A percentile compares a stretch with the other conserved stretches of the same genome.
phyloP scores from a whole-genome alignment of 202 grass and related monocot species.

The Sporobolus alterniflorus region DNA sequence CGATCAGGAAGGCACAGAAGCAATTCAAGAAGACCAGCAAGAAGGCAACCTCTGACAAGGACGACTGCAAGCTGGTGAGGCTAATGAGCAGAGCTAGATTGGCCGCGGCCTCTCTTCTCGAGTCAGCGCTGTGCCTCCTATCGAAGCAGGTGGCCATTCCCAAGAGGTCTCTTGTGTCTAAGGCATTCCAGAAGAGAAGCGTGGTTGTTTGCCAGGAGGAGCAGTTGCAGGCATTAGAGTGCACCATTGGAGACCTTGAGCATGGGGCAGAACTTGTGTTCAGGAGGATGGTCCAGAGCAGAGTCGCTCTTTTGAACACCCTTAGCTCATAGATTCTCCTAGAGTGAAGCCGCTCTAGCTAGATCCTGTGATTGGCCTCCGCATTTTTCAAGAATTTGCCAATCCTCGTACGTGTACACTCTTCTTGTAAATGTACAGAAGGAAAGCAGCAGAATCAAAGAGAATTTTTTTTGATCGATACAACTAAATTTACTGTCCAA shows the following conservation, averaged over 20 bases:
- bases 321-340: slow-evolving; percentile 46
- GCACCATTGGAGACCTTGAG: slow-evolving; percentile 47
- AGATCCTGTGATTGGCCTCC: slow-evolving; percentile 33
- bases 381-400: slow-evolving; percentile 36
- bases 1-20: slow-evolving; percentile 53
- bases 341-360: slow-evolving; percentile 20
- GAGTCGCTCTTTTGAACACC: slow-evolving; percentile 68
- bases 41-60: slow-evolving; percentile 33
- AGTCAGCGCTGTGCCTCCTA: slow-evolving; percentile 23
- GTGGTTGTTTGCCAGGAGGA: slow-evolving; percentile 41
- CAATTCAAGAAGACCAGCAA: slow-evolving; percentile 43
- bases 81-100: slow-evolving; percentile 45
- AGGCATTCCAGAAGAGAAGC: slow-evolving; percentile 44
- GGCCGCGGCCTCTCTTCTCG: slow-evolving; percentile 45
- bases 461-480: slow-evolving; percentile 19
- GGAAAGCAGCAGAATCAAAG: background rate
- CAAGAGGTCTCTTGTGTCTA: slow-evolving; percentile 56
- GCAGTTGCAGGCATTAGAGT: slow-evolving; percentile 47
- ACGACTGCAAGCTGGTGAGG: slow-evolving; percentile 25
- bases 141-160: slow-evolving; percentile 23
- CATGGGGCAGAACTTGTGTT: slow-evolving; percentile 49
- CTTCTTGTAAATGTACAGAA: slow-evolving; percentile 20
- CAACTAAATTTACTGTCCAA: background rate
- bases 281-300: slow-evolving; percentile 58
- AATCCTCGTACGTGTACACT: slow-evolving; percentile 4